phyloP scores from a whole-genome alignment of 768 basidiomycete species.

The Termitomyces sp. region DNA sequence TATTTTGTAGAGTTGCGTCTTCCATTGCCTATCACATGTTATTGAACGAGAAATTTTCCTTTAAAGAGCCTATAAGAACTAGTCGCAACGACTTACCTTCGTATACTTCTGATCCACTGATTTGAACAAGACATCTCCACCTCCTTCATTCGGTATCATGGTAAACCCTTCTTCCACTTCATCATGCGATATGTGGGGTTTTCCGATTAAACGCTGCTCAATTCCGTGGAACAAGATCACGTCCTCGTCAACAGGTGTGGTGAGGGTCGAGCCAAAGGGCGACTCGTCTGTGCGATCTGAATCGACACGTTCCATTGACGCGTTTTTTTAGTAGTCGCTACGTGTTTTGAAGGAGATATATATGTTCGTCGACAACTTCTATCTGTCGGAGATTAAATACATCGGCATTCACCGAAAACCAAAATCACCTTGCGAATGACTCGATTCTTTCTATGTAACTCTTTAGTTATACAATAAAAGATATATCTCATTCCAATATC shows the following conservation, averaged over 20 bases:
- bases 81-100: constrained; percentile 1
- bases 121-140: not conserved
- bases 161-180: not conserved
- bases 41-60: not conserved
- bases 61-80: not conserved
- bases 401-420: too few relatives aligned
- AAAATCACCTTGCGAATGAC: too few relatives aligned
- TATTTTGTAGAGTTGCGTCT: not conserved
- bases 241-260: constrained; percentile 36
- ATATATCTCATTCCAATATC: too few relatives aligned
- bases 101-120: not conserved
- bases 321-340: not conserved
- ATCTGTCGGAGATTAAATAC: too few relatives aligned
- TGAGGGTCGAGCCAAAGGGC: constrained; percentile 34
- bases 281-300: constrained; percentile 38
- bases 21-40: not conserved
- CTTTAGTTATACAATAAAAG: too few relatives aligned
- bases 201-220: constrained; percentile 9
- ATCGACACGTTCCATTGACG: constrained; percentile 22
- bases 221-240: constrained; percentile 12
- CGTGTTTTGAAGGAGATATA: not conserved
- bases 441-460: too few relatives aligned
- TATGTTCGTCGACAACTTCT: not conserved
- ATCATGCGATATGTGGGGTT: not conserved
- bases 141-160: not conserved